These are phyloP conservation scores for Pisolithus tinctorius DNA, from an alignment of 768 basidiomycete species.

Conservation along the genomic window DNA sequence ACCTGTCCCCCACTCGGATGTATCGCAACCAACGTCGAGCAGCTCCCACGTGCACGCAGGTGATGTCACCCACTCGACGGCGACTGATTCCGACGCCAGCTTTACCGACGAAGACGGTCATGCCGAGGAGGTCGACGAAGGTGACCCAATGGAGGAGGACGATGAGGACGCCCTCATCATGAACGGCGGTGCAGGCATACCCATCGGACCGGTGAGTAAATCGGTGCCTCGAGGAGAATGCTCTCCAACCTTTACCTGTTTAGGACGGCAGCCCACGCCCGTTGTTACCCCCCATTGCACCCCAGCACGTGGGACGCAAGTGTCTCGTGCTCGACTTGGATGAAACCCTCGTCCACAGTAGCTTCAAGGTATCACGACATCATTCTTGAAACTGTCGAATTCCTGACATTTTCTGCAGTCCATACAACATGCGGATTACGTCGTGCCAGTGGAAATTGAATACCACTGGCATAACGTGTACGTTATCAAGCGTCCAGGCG, in stretches of 20 bases:
- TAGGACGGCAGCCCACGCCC: constrained; percentile 87
- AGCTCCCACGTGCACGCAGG: constrained; percentile 23
- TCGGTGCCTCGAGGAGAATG: background rate
- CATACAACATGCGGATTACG: constrained; percentile 91
- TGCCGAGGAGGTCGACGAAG: constrained; percentile 53
- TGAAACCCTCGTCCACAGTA: constrained; percentile 94
- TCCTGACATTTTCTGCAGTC: constrained; percentile 46
- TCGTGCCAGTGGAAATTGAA: constrained; percentile 98
- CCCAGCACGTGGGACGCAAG: constrained; percentile 82
- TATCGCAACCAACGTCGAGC: constrained; percentile 16
- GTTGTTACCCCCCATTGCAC: constrained; percentile 76
- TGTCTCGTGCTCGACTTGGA: constrained; percentile 96
- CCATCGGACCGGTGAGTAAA: constrained; percentile 76
- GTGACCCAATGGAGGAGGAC: constrained; percentile 64
- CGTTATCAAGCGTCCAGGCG: constrained; percentile 97
- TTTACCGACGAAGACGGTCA: constrained; percentile 61
- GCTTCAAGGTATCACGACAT: constrained; percentile 75
- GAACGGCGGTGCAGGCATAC: constrained; percentile 92
- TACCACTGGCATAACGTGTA: constrained; percentile 98
- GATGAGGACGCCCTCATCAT: constrained; percentile 87
- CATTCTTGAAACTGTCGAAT: background rate
- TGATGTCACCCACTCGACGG: constrained; percentile 25
- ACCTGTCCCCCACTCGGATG: constrained; percentile 17
- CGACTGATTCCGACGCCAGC: constrained; percentile 30
- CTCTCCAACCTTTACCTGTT: constrained; percentile 3